Conservation (phyloP, 495 filamentous ascomycete species). For the Venustampulla echinocandica region DNA sequence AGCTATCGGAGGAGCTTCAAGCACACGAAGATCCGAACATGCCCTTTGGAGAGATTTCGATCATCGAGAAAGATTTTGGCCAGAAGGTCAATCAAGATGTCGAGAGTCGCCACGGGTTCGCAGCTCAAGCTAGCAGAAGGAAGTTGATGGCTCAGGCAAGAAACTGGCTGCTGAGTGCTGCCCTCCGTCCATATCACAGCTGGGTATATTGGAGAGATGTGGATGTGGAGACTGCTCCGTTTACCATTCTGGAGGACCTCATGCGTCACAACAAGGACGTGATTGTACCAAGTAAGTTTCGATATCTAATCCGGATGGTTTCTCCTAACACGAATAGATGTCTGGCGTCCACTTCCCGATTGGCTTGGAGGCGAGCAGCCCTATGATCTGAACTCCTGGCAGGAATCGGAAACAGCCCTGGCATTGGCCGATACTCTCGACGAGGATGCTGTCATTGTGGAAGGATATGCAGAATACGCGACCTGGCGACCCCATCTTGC, state of each 20-base stretch:
- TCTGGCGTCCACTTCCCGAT: conserved; percentile 96
- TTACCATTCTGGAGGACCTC: conserved; percentile 92
- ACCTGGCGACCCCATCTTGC: conserved; percentile 97
- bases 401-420: conserved; percentile 94
- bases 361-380: conserved; percentile 99
- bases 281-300: conserved; percentile 87
- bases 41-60: conserved; percentile 92
- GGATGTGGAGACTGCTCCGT: conserved; percentile 93
- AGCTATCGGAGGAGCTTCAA: conserved; percentile 73
- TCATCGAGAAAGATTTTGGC: conserved; percentile 98
- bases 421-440: conserved; percentile 91
- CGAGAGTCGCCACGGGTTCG: conserved; percentile 95
- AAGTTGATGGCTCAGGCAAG: conserved; percentile 98
- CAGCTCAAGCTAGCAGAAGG: conserved; percentile 84
- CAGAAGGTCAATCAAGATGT: conserved; percentile 98
- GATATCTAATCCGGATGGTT: conserved; percentile 1
- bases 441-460: conserved; percentile 98
- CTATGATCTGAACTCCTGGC: conserved; percentile 98
- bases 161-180: conserved; percentile 94
- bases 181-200: conserved; percentile 86
- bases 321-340: conserved; percentile 49
- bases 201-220: conserved; percentile 99
- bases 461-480: conserved; percentile 98
- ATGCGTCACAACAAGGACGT: conserved; percentile 99
- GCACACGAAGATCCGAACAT: conserved; percentile 63